Conservation (phyloP, 108 stramenopile species). For the Nitzschia palea region DNA sequence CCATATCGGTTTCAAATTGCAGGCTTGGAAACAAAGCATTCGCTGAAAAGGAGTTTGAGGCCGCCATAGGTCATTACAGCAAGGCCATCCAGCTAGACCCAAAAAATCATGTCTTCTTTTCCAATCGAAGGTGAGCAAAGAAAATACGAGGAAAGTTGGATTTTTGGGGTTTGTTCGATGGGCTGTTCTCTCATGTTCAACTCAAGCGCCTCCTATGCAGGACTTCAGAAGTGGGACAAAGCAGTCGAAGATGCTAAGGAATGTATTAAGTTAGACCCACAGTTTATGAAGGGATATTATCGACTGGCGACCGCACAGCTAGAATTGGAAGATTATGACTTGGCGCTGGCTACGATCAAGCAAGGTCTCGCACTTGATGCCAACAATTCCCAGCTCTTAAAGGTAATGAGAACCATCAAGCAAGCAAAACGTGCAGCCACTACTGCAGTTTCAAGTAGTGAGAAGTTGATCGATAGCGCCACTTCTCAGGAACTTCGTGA, state of each 20-base stretch:
- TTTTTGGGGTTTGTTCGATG: background rate
- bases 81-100: constrained; percentile 86
- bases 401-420: constrained; percentile 68
- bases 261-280: constrained; percentile 84
- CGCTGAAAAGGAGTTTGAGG: constrained; percentile 72
- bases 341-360: constrained; percentile 73
- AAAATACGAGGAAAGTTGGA: background rate
- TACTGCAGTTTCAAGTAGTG: constrained; percentile 33
- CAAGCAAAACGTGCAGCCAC: constrained; percentile 41
- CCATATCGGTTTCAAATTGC: background rate
- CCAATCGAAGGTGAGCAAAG: constrained; percentile 80
- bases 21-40: constrained; percentile 92
- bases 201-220: constrained; percentile 81
- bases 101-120: constrained; percentile 89
- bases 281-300: constrained; percentile 92
- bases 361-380: constrained; percentile 79
- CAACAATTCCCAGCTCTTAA: constrained; percentile 76
- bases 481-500: constrained; percentile 78
- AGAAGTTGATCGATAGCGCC: constrained; percentile 28
- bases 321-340: constrained; percentile 74
- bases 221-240: constrained; percentile 64
- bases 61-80: constrained; percentile 85
- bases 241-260: constrained; percentile 86
- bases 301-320: constrained; percentile 85
- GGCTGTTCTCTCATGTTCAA: background rate